Evolutionary conservation across 2,329 filamentous ascomycete species (phyloP).

Genomic region (Thielaviopsis euricoi): DNA sequence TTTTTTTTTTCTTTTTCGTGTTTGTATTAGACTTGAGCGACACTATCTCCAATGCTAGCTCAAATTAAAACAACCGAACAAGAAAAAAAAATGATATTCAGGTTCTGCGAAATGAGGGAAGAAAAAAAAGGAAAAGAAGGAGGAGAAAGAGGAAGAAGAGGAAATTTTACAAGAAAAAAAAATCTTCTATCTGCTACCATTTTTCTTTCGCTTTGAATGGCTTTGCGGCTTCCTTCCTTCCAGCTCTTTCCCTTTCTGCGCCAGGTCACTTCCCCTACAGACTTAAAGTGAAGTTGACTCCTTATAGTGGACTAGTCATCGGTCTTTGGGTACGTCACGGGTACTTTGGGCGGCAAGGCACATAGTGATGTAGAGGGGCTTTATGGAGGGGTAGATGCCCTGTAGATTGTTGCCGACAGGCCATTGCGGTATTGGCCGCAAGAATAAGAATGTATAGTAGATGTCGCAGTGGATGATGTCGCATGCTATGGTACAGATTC

Average conservation of each 20-base stretch:
- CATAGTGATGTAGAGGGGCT: background rate
- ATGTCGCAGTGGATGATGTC: too few relatives aligned
- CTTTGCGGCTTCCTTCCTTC: background rate
- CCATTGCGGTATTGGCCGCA: background rate
- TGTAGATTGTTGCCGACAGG: background rate
- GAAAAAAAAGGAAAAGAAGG: background rate
- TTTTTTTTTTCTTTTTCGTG: too few relatives aligned
- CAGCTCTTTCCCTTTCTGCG: too few relatives aligned
- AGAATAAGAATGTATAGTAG: slow-evolving; percentile 3
- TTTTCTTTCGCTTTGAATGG: background rate
- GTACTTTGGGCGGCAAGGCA: background rate
- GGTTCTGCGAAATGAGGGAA: background rate
- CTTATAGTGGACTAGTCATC: background rate
- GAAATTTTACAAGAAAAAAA: background rate
- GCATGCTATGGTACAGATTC: too few relatives aligned
- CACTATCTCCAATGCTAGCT: background rate
- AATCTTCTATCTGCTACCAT: background rate
- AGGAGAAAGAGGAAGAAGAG: background rate
- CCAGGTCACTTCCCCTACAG: too few relatives aligned
- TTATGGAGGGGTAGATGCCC: slow-evolving; percentile 4
- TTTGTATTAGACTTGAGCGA: background rate
- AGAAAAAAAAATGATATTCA: background rate
- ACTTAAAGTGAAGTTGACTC: too few relatives aligned
- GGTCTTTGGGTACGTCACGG: slow-evolving; percentile 3
- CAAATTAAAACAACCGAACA: background rate